Percentiles rank a stretch among this genome's conserved stretches.
phyloP scores from a whole-genome alignment of 192 early-diverging fungal genomes.

The Coemansia furcata region DNA sequence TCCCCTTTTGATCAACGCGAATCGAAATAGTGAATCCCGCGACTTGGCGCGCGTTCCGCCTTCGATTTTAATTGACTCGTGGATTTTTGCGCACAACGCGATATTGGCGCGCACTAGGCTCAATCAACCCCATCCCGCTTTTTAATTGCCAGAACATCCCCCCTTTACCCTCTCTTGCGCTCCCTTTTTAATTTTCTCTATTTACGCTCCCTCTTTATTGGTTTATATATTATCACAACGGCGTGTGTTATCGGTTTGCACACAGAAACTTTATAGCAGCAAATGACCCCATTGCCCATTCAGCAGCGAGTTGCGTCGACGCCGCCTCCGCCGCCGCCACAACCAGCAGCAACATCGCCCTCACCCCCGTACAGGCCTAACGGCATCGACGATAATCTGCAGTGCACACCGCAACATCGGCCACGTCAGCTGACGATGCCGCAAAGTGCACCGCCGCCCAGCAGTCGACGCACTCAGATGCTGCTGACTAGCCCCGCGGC shows the following conservation, averaged over 20 bases:
- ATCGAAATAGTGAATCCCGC: neutral
- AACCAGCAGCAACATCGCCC: neutral
- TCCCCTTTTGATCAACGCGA: slow-evolving; percentile 2
- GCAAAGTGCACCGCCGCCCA: slow-evolving; percentile 30
- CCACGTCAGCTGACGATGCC: slow-evolving; percentile 6
- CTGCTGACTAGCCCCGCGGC: slow-evolving; percentile 33
- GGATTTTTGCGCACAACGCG: slow-evolving; percentile 6
- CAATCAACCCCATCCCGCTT: neutral
- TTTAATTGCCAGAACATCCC: neutral
- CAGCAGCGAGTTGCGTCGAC: neutral
- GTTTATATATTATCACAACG: neutral
- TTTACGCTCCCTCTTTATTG: neutral
- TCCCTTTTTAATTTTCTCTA: neutral
- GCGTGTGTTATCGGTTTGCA: neutral
- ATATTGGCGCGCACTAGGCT: slow-evolving; percentile 8
- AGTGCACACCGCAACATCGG: slow-evolving; percentile 2
- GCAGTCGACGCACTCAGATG: slow-evolving; percentile 12
- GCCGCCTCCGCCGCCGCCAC: neutral
- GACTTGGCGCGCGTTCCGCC: neutral
- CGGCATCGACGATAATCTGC: neutral
- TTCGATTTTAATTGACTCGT: neutral
- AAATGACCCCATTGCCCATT: neutral
- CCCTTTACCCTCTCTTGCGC: neutral
- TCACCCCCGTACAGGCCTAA: neutral
- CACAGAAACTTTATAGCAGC: neutral